Conservation (phyloP, 75 land plant genomes). For the Selaginella moellendorffii region DNA sequence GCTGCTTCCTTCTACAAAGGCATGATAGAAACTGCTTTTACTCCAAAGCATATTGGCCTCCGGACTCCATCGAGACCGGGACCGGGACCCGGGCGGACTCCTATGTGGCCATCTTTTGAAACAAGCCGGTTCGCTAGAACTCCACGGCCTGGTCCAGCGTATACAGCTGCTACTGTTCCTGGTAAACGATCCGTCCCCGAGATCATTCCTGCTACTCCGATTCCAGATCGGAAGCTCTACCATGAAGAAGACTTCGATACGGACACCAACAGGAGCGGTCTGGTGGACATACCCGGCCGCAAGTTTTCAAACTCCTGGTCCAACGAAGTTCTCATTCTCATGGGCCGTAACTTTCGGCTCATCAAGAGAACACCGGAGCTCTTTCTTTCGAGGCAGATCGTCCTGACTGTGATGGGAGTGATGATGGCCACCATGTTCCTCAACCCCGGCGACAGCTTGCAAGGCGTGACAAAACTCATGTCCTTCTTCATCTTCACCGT, state of each 20-base stretch:
- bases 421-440: constrained; percentile 61
- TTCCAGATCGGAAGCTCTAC: constrained; percentile 2
- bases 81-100: constrained; percentile 39
- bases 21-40: constrained; percentile 17
- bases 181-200: neutral
- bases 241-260: constrained; percentile 8
- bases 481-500: constrained; percentile 59
- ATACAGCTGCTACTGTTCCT: neutral
- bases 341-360: constrained; percentile 45
- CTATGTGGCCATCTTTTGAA: constrained; percentile 17
- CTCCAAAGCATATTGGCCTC: neutral
- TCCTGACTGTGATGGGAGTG: constrained; percentile 46
- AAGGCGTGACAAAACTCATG: constrained; percentile 45
- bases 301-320: constrained; percentile 44
- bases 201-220: neutral
- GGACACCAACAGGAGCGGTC: neutral
- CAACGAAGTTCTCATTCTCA: constrained; percentile 33
- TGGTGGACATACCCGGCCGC: neutral
- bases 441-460: constrained; percentile 21
- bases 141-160: neutral
- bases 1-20: constrained; percentile 18
- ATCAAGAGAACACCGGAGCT: constrained; percentile 61
- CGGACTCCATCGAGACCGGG: neutral
- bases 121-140: neutral
- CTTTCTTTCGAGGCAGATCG: constrained; percentile 42